These are phyloP conservation scores for Cotoneaster glaucophyllus DNA, from an alignment of 306 rosid species.

Conservation along the genomic window DNA sequence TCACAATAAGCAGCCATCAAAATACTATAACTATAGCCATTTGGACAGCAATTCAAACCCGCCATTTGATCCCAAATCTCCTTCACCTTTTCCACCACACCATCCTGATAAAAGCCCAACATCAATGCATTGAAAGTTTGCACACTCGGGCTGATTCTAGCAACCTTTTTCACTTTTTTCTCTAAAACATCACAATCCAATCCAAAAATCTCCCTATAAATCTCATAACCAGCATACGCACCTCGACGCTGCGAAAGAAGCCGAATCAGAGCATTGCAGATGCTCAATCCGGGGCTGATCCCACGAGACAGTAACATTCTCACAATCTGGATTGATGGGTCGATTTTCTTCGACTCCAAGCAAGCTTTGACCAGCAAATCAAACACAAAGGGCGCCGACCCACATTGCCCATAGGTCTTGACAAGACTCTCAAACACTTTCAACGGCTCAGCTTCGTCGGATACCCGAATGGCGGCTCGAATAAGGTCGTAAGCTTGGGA, in stretches of 20 bases:
- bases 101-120: slow-evolving; percentile 56
- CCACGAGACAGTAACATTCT: slow-evolving; percentile 61
- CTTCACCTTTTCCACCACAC: slow-evolving; percentile 37
- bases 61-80: slow-evolving; percentile 57
- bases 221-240: slow-evolving; percentile 36
- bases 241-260: slow-evolving; percentile 39
- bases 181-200: slow-evolving; percentile 22
- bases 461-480: slow-evolving; percentile 31
- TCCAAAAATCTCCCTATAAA: slow-evolving; percentile 53
- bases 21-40: slow-evolving; percentile 47
- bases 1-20: slow-evolving; percentile 64
- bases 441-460: slow-evolving; percentile 17
- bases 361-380: slow-evolving; percentile 63
- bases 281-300: slow-evolving; percentile 47
- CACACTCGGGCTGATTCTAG: slow-evolving; percentile 46
- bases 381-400: slow-evolving; percentile 75
- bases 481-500: slow-evolving; percentile 49
- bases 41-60: slow-evolving; percentile 34
- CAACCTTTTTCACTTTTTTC: slow-evolving; percentile 24
- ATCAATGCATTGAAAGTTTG: slow-evolving; percentile 59
- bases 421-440: slow-evolving; percentile 55
- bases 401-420: slow-evolving; percentile 49
- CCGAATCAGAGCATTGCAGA: slow-evolving; percentile 60
- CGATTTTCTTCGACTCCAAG: slow-evolving; percentile 45
- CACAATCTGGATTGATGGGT: slow-evolving; percentile 39